These are phyloP conservation scores for Ceratocystis lukuohia DNA, from an alignment of 2,329 filamentous ascomycete species.

Conservation along the genomic window DNA sequence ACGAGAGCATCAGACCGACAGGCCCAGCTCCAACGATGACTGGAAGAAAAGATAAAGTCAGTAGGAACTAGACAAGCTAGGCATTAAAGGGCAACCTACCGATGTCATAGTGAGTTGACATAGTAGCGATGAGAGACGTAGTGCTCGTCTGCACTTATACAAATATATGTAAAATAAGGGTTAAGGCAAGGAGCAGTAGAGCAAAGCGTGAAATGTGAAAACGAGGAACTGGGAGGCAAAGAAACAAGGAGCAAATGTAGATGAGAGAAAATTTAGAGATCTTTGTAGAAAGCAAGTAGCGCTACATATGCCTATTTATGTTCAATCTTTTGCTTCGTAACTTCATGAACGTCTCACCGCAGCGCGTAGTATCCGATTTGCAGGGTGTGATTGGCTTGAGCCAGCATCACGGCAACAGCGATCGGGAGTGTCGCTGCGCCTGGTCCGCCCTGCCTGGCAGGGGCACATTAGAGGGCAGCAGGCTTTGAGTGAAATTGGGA, in stretches of 20 bases:
- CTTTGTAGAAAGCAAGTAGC: background rate
- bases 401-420: background rate
- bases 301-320: background rate
- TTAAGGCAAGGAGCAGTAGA: background rate
- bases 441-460: background rate
- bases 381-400: background rate
- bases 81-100: conserved; percentile 27
- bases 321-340: background rate
- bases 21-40: conserved; percentile 85
- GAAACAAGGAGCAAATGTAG: background rate
- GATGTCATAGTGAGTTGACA: conserved; percentile 31
- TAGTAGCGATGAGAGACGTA: background rate
- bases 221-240: background rate
- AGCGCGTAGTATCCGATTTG: background rate
- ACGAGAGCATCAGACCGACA: conserved; percentile 75
- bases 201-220: background rate
- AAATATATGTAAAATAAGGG: background rate
- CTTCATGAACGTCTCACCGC: background rate
- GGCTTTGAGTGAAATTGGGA: background rate
- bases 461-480: background rate
- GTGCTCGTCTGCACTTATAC: background rate
- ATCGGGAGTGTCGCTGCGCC: background rate
- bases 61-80: background rate
- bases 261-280: background rate
- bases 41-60: conserved; percentile 25